Evolutionary conservation across 2,329 filamentous ascomycete genomes (phyloP).

Genomic region (Camptophora hylomeconis): DNA sequence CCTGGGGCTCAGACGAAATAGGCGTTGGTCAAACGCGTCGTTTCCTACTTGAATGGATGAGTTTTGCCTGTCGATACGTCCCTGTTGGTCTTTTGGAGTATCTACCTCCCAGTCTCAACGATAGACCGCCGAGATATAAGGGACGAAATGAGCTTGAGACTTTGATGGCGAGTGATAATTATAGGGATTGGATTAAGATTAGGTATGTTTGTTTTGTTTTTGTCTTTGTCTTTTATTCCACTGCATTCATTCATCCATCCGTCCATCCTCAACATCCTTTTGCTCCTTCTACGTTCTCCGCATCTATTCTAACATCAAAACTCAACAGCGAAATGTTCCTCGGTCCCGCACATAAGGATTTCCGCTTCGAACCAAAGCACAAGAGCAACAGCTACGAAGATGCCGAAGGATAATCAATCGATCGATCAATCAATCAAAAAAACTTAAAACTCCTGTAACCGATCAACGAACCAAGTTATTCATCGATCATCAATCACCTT

Average conservation of each 20-base stretch:
- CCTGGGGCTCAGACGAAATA: constrained; percentile 91
- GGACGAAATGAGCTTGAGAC: constrained; percentile 88
- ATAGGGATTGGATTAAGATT: constrained; percentile 97
- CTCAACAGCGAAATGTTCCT: constrained; percentile 82
- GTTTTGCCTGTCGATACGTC: constrained; percentile 84
- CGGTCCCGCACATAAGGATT: constrained; percentile 75
- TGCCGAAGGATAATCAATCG: too few species aligned
- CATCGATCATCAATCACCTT: too few species aligned
- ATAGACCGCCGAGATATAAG: constrained; percentile 70
- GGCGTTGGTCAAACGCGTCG: constrained; percentile 81
- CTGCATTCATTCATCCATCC: too few species aligned
- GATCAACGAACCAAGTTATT: too few species aligned
- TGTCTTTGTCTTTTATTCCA: neutral
- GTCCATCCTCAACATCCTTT: neutral
- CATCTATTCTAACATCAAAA: constrained; percentile 8
- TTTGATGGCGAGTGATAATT: constrained; percentile 79
- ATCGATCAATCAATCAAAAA: too few species aligned
- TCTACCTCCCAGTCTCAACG: constrained; percentile 77
- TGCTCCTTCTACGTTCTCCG: neutral
- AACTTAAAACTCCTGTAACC: too few species aligned
- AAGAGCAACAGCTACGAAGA: constrained; percentile 78
- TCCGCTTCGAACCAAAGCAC: constrained; percentile 94
- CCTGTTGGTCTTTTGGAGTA: constrained; percentile 79
- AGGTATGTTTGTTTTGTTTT: constrained; percentile 46
- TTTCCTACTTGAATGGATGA: constrained; percentile 91